Evolutionary conservation across 139 green algal species (phyloP), one percentile per base, ranked within the genome.

Genomic region (Medakamo hakoo): DNA sequence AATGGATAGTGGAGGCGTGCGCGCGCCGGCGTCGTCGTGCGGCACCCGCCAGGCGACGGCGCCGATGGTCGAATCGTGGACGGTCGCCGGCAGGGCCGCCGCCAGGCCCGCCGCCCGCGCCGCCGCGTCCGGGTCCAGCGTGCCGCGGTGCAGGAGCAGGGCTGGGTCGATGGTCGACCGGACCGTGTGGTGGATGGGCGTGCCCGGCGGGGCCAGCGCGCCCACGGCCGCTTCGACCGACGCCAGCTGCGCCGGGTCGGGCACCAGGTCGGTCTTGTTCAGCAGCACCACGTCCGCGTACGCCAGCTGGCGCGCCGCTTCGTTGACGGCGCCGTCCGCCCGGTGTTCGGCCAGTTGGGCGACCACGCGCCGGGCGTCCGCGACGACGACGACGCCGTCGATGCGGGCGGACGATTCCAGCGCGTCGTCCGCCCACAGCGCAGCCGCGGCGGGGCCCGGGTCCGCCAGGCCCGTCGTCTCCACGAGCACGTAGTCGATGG

Each of bases 381-480:
- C 87, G 18, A 95, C 87, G 3, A 84, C 87, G 52, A 95, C 78
- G n/a, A 95, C 81, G 23, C 69, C 72, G 70, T 95, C 88, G 30
- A 95, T 73, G 40, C 68, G 71, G 1, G 91, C 69, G 27, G 66
- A 68, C 28, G 73, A 72, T 65, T 95, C 84, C 30, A 95, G 73
- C 73, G 94, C 81, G 14, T 76, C 69, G 59, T 96, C 89, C 0
- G 82, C 88, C 88, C 88, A 95, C 32, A 96, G 80, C 9, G 88
- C 82, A 1, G 76, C 67, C 19, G 86, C 86, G 30, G 93, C 80
- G 0, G 88, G 88, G 0, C 84, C 88, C 3, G 88, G 88, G 72
- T 94, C 82, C n/a, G 88, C 88, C 49, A 95, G 75, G 25, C 88
- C 86, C 49, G 85, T 92, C 4, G 89, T 96, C 63, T 96, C 89